A percentile compares a stretch with the other conserved stretches of the same genome.
phyloP scores from a whole-genome alignment of 164 flowering plant species.

The Macadamia integrifolia region DNA sequence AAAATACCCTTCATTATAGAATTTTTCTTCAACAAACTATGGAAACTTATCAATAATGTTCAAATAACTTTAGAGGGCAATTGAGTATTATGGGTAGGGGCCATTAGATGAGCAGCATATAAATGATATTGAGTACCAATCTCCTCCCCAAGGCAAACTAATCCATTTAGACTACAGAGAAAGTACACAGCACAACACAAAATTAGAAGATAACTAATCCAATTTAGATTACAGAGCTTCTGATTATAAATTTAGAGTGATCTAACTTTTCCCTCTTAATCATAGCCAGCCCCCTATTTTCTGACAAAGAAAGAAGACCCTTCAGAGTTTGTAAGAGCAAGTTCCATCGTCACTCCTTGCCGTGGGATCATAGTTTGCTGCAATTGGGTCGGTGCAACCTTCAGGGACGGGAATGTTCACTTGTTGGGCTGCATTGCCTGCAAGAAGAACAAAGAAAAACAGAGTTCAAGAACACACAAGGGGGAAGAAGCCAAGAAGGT shows the following conservation, averaged over 20 bases:
- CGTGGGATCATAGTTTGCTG: constrained; percentile 44
- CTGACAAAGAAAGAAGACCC: background rate
- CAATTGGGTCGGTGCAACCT: constrained; percentile 43
- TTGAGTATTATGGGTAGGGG: no score
- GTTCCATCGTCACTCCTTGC: constrained; percentile 50
- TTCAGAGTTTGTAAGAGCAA: constrained; percentile 23
- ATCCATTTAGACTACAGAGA: background rate
- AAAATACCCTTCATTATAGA: no score
- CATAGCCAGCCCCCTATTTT: background rate
- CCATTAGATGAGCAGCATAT: no score
- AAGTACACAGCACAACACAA: constrained; percentile 5
- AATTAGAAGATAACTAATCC: constrained; percentile 12
- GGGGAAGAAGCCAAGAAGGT: no score
- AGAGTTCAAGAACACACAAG: no score
- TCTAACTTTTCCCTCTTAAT: background rate
- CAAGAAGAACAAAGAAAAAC: constrained; percentile 5
- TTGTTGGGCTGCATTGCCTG: constrained; percentile 62
- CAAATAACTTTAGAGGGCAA: no score
- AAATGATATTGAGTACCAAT: no score
- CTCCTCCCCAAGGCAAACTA: no score
- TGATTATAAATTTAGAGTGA: background rate
- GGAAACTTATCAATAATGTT: no score
- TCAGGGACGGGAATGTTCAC: constrained; percentile 42
- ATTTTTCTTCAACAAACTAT: no score
- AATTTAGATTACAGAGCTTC: background rate